Evolutionary conservation across 2,329 filamentous ascomycete genomes (phyloP).

Genomic region (Sarocladium strictum): DNA sequence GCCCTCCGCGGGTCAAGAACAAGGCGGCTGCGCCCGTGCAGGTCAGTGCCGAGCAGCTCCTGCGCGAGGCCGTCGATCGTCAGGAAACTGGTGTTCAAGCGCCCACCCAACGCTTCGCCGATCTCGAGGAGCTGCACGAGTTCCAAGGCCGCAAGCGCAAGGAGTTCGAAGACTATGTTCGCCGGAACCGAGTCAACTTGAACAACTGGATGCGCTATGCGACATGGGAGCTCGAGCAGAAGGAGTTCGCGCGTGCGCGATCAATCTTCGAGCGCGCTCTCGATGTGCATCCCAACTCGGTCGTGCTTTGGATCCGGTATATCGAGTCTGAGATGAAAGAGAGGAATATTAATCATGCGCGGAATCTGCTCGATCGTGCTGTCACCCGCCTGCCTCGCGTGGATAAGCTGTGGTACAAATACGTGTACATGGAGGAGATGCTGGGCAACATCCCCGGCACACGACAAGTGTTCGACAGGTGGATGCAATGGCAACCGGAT

Average conservation of each 20-base stretch:
- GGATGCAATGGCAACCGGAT: constrained; percentile 98
- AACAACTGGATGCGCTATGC: constrained; percentile 99
- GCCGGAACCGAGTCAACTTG: constrained; percentile 89
- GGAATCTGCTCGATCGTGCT: constrained; percentile 91
- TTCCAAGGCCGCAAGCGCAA: constrained; percentile 93
- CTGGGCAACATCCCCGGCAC: constrained; percentile 90
- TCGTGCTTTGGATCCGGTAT: constrained; percentile 86
- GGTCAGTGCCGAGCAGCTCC: constrained; percentile 94
- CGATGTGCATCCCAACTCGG: constrained; percentile 82
- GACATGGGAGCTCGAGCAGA: constrained; percentile 95
- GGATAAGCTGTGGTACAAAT: constrained; percentile 99
- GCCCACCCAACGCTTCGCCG: constrained; percentile 89
- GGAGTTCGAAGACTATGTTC: constrained; percentile 97
- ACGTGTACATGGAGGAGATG: constrained; percentile 98
- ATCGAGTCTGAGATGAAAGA: constrained; percentile 93
- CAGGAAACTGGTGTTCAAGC: constrained; percentile 85
- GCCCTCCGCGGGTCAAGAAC: constrained; percentile 96
- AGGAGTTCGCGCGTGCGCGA: constrained; percentile 86
- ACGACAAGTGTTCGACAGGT: constrained; percentile 90
- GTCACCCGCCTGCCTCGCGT: constrained; percentile 85
- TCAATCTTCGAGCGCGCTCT: constrained; percentile 93
- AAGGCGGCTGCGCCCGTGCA: constrained; percentile 88
- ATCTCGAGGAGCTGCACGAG: constrained; percentile 96
- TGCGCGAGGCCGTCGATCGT: constrained; percentile 93
- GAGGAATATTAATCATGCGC: constrained; percentile 92